These are phyloP conservation scores for Huntiella decipiens DNA, from an alignment of 2,329 filamentous ascomycete genomes.

Conservation along the genomic window DNA sequence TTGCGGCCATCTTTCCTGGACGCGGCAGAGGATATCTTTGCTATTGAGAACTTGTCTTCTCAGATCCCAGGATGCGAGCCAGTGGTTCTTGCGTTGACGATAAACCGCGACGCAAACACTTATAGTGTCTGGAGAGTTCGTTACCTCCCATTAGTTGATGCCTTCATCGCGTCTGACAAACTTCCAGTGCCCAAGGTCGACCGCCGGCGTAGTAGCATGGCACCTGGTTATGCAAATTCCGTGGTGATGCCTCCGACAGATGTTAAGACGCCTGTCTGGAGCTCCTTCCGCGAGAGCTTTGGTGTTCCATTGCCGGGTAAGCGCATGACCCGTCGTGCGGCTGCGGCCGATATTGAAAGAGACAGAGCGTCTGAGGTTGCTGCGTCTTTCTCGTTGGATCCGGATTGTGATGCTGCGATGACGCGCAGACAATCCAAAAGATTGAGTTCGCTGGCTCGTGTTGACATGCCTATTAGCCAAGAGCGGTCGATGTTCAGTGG, in stretches of 20 bases:
- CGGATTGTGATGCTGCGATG: constrained; percentile 38
- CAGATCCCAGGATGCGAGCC: constrained; percentile 23
- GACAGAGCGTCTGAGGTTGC: constrained; percentile 19
- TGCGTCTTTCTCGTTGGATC: constrained; percentile 53
- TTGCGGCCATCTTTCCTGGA: constrained; percentile 39
- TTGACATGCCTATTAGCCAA: constrained; percentile 70
- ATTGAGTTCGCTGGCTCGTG: constrained; percentile 78
- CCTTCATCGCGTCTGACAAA: constrained; percentile 23
- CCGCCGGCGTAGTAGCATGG: constrained; percentile 43
- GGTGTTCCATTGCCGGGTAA: constrained; percentile 38
- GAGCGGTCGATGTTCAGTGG: constrained; percentile 68
- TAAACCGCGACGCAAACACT: constrained; percentile 55
- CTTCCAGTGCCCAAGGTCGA: constrained; percentile 20
- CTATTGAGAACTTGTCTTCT: constrained; percentile 53
- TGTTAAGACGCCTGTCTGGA: constrained; percentile 54
- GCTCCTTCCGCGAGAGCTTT: constrained; percentile 59
- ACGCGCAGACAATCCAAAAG: constrained; percentile 48
- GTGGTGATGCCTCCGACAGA: background rate
- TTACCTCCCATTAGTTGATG: constrained; percentile 52
- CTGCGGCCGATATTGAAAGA: constrained; percentile 18
- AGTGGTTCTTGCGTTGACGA: constrained; percentile 59
- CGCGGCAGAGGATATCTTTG: constrained; percentile 63
- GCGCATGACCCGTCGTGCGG: constrained; percentile 24
- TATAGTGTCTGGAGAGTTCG: constrained; percentile 74
- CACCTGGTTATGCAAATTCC: constrained; percentile 27